These are phyloP conservation scores for Cordia subcordata DNA, from an alignment of 257 asterid genomes.

Conservation along the genomic window DNA sequence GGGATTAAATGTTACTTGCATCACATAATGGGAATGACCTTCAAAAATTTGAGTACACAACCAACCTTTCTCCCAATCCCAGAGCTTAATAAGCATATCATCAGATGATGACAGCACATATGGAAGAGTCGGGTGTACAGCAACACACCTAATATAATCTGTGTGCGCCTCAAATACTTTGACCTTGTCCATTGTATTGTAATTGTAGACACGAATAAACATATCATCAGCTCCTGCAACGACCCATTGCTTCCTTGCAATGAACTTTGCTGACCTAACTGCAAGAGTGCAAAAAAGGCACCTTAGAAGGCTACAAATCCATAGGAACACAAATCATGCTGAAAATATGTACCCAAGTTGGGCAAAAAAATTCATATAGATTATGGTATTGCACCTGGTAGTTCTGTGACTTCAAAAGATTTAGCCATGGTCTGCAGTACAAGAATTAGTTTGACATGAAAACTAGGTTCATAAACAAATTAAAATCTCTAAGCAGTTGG, in stretches of 20 bases:
- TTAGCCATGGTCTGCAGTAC: slow-evolving; percentile 80
- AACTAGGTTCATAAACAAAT: too few relatives aligned
- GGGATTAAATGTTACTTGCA: slow-evolving; percentile 99
- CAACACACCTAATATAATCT: slow-evolving; percentile 96
- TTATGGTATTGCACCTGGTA: slow-evolving; percentile 65
- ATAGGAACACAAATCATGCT: neutral
- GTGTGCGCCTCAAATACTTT: slow-evolving; percentile 99
- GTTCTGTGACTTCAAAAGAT: slow-evolving; percentile 92
- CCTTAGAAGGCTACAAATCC: slow-evolving; percentile 13
- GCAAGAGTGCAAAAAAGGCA: slow-evolving; percentile 27
- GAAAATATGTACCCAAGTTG: neutral
- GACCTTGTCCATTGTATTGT: slow-evolving; percentile 97
- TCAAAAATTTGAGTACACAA: slow-evolving; percentile 93
- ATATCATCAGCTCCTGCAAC: slow-evolving; percentile 99
- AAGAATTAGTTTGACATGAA: slow-evolving; percentile 7
- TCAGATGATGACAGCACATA: slow-evolving; percentile 96
- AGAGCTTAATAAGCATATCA: slow-evolving; percentile 98
- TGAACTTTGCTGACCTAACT: slow-evolving; percentile 96
- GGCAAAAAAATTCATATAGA: neutral
- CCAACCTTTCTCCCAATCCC: slow-evolving; percentile 99
- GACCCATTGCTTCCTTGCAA: slow-evolving; percentile 96
- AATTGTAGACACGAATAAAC: slow-evolving; percentile 93
- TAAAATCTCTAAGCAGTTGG: too few relatives aligned
- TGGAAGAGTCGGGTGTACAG: slow-evolving; percentile 96
- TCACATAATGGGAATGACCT: slow-evolving; percentile 98